Evolutionary conservation across 31 red algal species (phyloP).

Genomic region (Odonthalia washingtoniensis): DNA sequence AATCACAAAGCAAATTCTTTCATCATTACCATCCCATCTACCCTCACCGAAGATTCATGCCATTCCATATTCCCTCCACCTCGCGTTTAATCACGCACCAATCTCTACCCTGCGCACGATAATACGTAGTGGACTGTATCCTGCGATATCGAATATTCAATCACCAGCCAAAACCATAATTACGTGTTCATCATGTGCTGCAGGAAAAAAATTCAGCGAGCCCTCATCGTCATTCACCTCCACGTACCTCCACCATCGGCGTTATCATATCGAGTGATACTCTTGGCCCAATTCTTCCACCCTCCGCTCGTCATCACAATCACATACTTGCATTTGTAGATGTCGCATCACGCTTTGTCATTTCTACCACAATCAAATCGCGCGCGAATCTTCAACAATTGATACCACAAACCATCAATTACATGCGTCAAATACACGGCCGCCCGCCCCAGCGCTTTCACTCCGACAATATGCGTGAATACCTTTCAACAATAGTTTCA

Average conservation of each 20-base stretch:
- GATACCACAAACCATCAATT: not conserved
- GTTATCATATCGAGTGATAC: not conserved
- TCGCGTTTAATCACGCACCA: not conserved
- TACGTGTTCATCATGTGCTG: not conserved
- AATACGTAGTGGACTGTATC: no score
- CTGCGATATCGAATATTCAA: no score
- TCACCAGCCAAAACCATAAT: not conserved
- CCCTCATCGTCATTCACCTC: not conserved
- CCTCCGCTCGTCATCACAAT: not conserved
- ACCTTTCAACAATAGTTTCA: not conserved
- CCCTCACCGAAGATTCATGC: no score
- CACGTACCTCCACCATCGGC: not conserved
- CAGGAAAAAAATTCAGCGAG: not conserved
- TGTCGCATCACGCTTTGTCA: no score
- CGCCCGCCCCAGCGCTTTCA: not conserved
- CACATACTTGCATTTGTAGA: not conserved
- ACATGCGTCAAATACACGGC: not conserved
- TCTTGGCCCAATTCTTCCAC: no score
- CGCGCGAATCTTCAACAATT: not conserved
- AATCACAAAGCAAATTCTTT: no score
- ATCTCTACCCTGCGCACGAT: not conserved
- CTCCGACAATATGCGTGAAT: not conserved
- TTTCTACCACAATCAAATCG: not conserved
- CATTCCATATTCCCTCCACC: no score
- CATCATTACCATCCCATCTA: no score